Base-by-base conservation (phyloP, 2,329 filamentous ascomycete species). In the Hypocreales sp. region DNA sequence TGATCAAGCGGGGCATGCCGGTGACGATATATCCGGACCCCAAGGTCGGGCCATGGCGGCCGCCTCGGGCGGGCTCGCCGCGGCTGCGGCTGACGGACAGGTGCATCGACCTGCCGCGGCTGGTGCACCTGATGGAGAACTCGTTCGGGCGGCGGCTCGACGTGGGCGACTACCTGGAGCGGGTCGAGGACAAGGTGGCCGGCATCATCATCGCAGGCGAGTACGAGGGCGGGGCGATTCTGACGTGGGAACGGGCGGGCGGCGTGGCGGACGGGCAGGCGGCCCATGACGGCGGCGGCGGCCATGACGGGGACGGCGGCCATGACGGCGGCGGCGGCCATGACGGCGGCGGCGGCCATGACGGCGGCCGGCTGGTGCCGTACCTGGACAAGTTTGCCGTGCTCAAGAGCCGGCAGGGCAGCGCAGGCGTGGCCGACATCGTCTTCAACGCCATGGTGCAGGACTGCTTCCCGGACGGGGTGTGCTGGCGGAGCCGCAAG, bases 381-480 rank as follows among this genome's bases (percentile, higher is more conserved):
- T 98, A 98, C 47, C 65, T 98, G 17, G 90, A 98, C 53, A 98
- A 98, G 49, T 95, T 98, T 46, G 90, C 90, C 1, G 90, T 98
- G 1, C 62, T 93, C 11, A 87, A 80, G 39, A 77, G 73, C 33
- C 79, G 77, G 9, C 90, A 98, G 50, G 90, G 90, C 0, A 81
- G 80, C 0, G 83, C 83, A 2, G 87, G 90, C 4, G 86, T 95
- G 4, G 87, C 90, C 2, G 90, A 98, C 46, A 79, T 95, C 21
- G 79, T 98, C 7, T 98, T 95, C 56, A 93, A 92, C 35, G 78
- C 84, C 19, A 92, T 98, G 80, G 82, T 93, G 5, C 69, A 80
- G 16, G 73, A 77, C 13, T 93, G 86, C 41, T 92, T 95, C 39
- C 86, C 86, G 0, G 55, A 71, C 3, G 90, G 90, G 1, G 80